Base-by-base conservation (phyloP, 1,284 basidiomycete genomes). In the Leccinum cinnamomeum region DNA sequence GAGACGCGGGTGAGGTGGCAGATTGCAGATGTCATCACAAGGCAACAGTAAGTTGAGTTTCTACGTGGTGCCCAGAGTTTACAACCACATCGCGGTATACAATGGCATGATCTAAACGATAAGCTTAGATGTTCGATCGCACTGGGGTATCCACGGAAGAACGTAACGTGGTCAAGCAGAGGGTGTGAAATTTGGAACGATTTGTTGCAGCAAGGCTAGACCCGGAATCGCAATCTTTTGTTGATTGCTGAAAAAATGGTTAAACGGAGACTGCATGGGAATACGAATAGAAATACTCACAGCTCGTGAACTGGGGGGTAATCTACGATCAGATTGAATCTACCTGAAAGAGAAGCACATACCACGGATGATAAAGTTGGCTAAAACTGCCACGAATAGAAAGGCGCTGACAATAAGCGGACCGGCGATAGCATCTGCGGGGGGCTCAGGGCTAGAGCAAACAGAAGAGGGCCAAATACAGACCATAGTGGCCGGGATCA, bases 401-500 rank as follows among this genome's bases (percentile, higher is more conserved):
- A 90, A 80, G 14, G 82, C 79, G 68, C 91, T 94, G 61, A 97
- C 88, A 44, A 94, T 66, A 23, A 97, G 74, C 0, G 95, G 95
- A 1, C 94, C 95, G 25, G 83, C 75, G 6, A 95, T 83, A 61
- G 88, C 84, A 74, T 95, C 95, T 96, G 66, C 6, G 41, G 30
- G 16, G 16, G 23, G 16, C n/a, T 64, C 8, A 41, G 60, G 12
- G 35, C 1, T 0, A 7, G 16, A 14, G 18, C 58, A 28, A 41
- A 60, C 23, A 18, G 53, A 60, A 57, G 7, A 56, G 41, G 30
- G 41, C 78, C 7, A n/a, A 23, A 18, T 11, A 68, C 84, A 50
- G 63, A 95, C 94, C 94, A 72, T 98, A 97, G 70, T 91, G 88
- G 3, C 94, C 93, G n/a, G 94, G 89, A 78, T 96, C 92, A 58